These are phyloP conservation scores for Pichia membranifaciens DNA, from an alignment of 805 yeast species.

Conservation along the genomic window DNA sequence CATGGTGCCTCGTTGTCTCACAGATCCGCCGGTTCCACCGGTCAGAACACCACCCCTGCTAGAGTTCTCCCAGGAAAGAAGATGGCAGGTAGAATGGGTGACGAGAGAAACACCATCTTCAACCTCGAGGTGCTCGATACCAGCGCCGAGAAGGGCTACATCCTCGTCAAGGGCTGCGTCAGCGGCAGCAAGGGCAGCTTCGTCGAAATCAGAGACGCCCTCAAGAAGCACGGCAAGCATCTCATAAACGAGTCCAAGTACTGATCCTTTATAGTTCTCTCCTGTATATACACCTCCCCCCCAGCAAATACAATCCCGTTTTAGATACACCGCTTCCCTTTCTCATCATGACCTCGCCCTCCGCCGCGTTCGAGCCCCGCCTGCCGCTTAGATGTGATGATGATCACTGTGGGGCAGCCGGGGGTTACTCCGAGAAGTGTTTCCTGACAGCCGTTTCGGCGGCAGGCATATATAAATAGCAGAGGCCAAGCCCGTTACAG, in stretches of 20 bases:
- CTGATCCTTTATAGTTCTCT: background rate
- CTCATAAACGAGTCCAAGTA: slow-evolving; percentile 14
- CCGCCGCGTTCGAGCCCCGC: background rate
- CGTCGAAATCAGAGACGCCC: slow-evolving; percentile 76
- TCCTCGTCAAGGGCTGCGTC: slow-evolving; percentile 82
- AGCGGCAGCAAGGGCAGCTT: slow-evolving; percentile 81
- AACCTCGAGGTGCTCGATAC: slow-evolving; percentile 73
- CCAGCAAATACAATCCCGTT: background rate
- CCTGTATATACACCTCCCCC: slow-evolving; percentile 3
- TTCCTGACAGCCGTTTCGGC: too few species aligned
- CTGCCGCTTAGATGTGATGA: background rate
- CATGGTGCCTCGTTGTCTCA: slow-evolving; percentile 95
- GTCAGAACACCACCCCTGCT: slow-evolving; percentile 93
- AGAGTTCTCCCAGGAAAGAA: slow-evolving; percentile 94
- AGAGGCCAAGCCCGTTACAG: too few species aligned
- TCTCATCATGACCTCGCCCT: background rate
- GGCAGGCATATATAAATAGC: too few species aligned
- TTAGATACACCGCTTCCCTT: too few species aligned
- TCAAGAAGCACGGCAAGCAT: slow-evolving; percentile 37
- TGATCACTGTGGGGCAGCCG: too few species aligned
- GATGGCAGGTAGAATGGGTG: slow-evolving; percentile 98
- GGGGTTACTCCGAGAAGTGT: too few species aligned
- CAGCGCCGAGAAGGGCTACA: slow-evolving; percentile 73
- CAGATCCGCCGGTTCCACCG: slow-evolving; percentile 95
- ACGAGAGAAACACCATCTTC: slow-evolving; percentile 61